Evolutionary conservation across 2,329 filamentous ascomycete species (phyloP), one percentile per base, ranked within the genome.

Genomic region (Rugonectria rugulosa): DNA sequence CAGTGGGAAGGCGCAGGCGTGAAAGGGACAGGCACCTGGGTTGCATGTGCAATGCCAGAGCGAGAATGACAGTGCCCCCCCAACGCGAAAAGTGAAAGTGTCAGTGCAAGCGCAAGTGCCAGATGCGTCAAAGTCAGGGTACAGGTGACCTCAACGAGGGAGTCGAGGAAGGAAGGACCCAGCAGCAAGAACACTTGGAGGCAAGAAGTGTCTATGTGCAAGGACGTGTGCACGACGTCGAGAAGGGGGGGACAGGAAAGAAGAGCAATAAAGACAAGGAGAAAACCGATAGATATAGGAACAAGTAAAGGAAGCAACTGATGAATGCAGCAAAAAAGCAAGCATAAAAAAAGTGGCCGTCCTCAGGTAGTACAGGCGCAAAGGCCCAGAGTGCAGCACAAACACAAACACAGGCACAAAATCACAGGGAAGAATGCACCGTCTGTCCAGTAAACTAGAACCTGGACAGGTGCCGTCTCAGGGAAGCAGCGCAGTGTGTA

Each of bases 31-130:
- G 45, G 53, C 53, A 56, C 44, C 45, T 37, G 45, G 38, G 36
- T 40, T 42, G 47, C 37, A 50, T 42, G 47, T 50, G 47, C 27
- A 23, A 50, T 50, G 36, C 47, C 47, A 50, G 47, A 27, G 26
- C 37, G 36, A 50, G 37, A 41, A 36, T 42, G 38, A 15, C 21
- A 27, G 38, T n/a, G n/a, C 11, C 14, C 12, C 23, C 23, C 36
- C 36, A 40, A 24, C 36, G 10, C 5, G 17, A 21, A 20, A 4
- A 40, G 36, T 21, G 36, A 27, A 42, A 50, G 47, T 50, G 60
- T 62, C 59, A 64, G 59, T 60, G 23, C 59, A 26, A 57, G 37
- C 20, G 34, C 44, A 38, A 52, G 52, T 36, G 29, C 41, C 53
- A 56, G 52, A 53, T 54, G 59, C 59, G 36, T 40, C 36, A 40